These are phyloP conservation scores for Aspergillus campestris DNA, from an alignment of 495 filamentous ascomycete species.

Conservation along the genomic window DNA sequence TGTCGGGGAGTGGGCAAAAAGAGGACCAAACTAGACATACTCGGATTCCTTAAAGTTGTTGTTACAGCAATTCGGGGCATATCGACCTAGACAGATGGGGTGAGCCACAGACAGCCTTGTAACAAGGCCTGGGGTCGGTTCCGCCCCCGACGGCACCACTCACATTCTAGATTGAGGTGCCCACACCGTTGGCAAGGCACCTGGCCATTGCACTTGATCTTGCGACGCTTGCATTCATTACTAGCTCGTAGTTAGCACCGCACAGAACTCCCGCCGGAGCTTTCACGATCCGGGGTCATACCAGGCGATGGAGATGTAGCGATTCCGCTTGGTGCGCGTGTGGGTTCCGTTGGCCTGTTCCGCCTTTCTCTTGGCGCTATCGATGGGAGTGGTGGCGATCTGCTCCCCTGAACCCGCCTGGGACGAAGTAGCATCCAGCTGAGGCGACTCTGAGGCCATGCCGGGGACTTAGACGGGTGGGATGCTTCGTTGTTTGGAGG, in stretches of 20 bases:
- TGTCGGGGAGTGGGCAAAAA: background rate
- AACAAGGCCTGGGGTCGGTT: background rate
- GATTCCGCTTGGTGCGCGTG: conserved; percentile 48
- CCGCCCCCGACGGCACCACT: conserved; percentile 5
- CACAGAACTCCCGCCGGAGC: too few species aligned
- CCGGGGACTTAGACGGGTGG: conserved; percentile 1
- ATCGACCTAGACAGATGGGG: conserved; percentile 42
- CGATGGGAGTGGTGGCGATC: conserved; percentile 13
- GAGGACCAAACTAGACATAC: conserved; percentile 24
- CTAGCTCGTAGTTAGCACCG: conserved; percentile 22
- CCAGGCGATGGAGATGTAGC: conserved; percentile 92
- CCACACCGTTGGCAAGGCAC: conserved; percentile 83
- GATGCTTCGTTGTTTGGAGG: conserved; percentile 6
- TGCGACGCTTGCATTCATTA: conserved; percentile 88
- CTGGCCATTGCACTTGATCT: conserved; percentile 94
- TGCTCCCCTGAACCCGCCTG: conserved; percentile 18
- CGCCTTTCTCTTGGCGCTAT: conserved; percentile 40
- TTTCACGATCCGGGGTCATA: conserved; percentile 31
- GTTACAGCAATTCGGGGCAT: conserved; percentile 86
- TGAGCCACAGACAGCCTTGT: background rate
- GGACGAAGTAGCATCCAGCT: conserved; percentile 20
- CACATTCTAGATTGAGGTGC: conserved; percentile 75
- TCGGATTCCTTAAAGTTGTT: conserved; percentile 77
- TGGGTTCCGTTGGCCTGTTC: conserved; percentile 40
- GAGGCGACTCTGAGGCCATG: conserved; percentile 37